Evolutionary conservation across 176 grass and related monocot species (phyloP), one percentile per base, ranked within the genome.

Genomic region (Avena atlantica): DNA sequence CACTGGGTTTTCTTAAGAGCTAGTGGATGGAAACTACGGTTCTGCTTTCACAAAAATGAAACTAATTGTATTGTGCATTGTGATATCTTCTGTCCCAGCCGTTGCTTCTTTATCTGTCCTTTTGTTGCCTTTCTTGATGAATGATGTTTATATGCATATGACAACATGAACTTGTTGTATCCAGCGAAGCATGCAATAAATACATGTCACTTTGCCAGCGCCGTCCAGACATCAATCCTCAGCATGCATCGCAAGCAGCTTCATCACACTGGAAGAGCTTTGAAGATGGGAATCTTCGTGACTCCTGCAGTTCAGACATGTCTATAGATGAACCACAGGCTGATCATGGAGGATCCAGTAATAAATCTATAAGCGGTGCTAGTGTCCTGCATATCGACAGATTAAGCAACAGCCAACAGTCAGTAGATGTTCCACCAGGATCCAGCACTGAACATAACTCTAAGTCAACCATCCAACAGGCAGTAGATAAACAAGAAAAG

Each of bases 221-320:
- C 29, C 89, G 83, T 58, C 90, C 92, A 72, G 97, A 97, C 40
- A 87, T 97, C 84, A 80, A 75, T 78, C 87, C 91, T 55, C 83
- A 86, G 47, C 83, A 87, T 49, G 12, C 86, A 78, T 50, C 56
- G 6, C 84, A 84, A 84, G 48, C 76, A 72, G 62, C 81, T 84
- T 79, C 84, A 79, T 87, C 78, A 59, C 89, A 91, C 51, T 87
- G 86, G 82, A 99, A 93, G 80, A 88, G 81, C 78, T 86, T 96
- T 45, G 90, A 90, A 0, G 87, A 96, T 53, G 86, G 85, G 64
- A 96, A 89, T 83, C 37, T 94, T 29, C 79, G 87, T 81, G 87
- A 86, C 58, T 99, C 97, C 60, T 93, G 94, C 74, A 87, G 94
- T 87, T 99, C 97, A 85, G 97, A 96, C 83, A 96, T 99, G 97